A percentile compares a stretch with the other conserved stretches of the same genome.
These are phyloP conservation scores for Corymbia maculata DNA, from an alignment of 345 rosid species.

Conservation along the genomic window DNA sequence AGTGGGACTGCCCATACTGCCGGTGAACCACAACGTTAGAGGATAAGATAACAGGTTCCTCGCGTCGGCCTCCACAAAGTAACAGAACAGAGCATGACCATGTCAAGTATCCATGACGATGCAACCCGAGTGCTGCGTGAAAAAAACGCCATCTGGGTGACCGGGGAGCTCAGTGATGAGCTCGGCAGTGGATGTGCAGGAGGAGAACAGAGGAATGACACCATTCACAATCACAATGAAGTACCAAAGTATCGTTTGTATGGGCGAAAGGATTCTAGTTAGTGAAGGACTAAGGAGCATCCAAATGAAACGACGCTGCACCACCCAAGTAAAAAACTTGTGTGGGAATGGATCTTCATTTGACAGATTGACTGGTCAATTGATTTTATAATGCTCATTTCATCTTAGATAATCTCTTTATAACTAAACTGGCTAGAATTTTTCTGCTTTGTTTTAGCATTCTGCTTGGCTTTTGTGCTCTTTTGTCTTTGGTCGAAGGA, in stretches of 20 bases:
- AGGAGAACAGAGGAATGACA: not conserved
- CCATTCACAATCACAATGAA: not conserved
- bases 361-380: not conserved
- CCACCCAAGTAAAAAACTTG: not conserved
- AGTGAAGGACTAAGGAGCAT: not conserved
- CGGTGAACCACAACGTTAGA: not conserved
- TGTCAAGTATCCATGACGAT: not conserved
- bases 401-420: no score
- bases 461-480: not conserved
- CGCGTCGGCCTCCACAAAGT: not conserved
- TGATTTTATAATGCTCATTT: not conserved
- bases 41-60: not conserved
- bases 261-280: not conserved
- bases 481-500: no score
- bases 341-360: not conserved
- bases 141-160: conserved; percentile 16
- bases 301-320: not conserved
- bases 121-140: conserved; percentile 22
- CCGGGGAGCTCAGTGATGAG: conserved; percentile 13
- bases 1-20: not conserved
- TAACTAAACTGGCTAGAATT: not conserved
- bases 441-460: no score
- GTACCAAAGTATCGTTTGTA: not conserved
- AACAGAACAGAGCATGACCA: not conserved
- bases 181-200: not conserved